Evolutionary conservation across 164 flowering plant genomes (phyloP).

Genomic region (Vitis rotundifolia): DNA sequence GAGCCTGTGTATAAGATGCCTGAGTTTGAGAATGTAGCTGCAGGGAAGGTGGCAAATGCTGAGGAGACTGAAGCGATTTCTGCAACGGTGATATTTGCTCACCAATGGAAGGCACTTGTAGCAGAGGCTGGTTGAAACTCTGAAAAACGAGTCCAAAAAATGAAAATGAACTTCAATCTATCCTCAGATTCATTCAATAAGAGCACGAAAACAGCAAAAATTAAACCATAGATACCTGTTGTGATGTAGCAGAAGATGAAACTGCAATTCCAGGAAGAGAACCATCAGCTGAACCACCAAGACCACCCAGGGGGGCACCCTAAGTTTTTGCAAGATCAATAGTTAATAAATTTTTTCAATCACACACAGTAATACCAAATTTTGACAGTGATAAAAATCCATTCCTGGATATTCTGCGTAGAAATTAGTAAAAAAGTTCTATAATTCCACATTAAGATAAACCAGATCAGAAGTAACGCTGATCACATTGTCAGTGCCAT

Average conservation of each 20-base stretch:
- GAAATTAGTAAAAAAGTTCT: too few species aligned
- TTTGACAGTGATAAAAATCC: too few species aligned
- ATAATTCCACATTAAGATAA: too few species aligned
- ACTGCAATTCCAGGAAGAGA: constrained; percentile 32
- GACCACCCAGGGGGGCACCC: constrained; percentile 45
- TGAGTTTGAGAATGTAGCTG: constrained; percentile 49
- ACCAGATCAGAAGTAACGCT: too few species aligned
- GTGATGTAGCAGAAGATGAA: constrained; percentile 42
- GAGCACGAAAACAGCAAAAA: background rate
- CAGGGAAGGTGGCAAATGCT: constrained; percentile 50
- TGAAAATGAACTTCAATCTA: background rate
- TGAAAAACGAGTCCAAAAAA: constrained; percentile 10
- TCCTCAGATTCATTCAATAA: background rate
- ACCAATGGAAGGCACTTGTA: constrained; percentile 44
- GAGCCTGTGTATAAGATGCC: constrained; percentile 47
- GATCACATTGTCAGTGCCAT: too few species aligned
- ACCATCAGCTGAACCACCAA: constrained; percentile 46
- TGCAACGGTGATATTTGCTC: constrained; percentile 66
- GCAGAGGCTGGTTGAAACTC: constrained; percentile 45
- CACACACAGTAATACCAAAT: too few species aligned
- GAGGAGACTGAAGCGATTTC: constrained; percentile 66
- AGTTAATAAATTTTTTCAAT: too few species aligned
- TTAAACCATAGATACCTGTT: constrained; percentile 40
- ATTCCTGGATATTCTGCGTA: too few species aligned
- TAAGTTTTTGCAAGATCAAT: constrained; percentile 9